Evolutionary conservation across 2,329 filamentous ascomycete genomes (phyloP).

Genomic region (Neopestalotiopsis sp.): DNA sequence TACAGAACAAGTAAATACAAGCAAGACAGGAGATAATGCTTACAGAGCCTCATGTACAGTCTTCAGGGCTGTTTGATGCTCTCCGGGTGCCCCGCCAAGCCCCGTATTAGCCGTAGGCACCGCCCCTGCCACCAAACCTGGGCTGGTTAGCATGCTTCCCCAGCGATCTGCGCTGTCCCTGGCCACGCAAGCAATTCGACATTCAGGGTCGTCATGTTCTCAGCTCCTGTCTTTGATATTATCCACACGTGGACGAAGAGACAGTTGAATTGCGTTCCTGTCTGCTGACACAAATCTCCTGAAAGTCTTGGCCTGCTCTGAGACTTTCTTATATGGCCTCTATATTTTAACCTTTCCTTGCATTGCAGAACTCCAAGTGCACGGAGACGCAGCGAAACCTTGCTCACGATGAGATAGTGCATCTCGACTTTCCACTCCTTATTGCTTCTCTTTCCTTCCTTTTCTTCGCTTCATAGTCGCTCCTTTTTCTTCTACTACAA

Average conservation of each 20-base stretch:
- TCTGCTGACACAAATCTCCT: neutral
- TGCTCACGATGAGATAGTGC: slow-evolving; percentile 14
- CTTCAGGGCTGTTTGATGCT: neutral
- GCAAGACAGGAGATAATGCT: no score
- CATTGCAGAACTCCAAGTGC: neutral
- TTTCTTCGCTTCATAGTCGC: slow-evolving; percentile 9
- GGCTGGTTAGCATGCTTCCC: neutral
- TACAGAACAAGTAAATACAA: no score
- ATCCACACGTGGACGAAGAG: neutral
- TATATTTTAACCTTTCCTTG: neutral
- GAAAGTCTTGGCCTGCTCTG: neutral
- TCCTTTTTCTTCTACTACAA: neutral
- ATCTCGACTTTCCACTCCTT: neutral
- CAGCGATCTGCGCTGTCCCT: slow-evolving; percentile 7
- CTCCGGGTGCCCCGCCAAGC: neutral
- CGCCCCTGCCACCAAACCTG: neutral
- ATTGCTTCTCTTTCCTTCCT: neutral
- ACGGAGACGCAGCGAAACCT: no score
- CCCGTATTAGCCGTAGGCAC: neutral
- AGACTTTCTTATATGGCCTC: neutral
- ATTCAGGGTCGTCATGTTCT: slow-evolving; percentile 11
- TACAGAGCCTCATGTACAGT: no score
- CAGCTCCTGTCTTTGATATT: neutral
- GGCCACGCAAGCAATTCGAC: slow-evolving; percentile 7
- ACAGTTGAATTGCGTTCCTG: neutral